These are phyloP conservation scores for Alternaria arborescens DNA, from an alignment of 2,329 filamentous ascomycete species.

Conservation along the genomic window DNA sequence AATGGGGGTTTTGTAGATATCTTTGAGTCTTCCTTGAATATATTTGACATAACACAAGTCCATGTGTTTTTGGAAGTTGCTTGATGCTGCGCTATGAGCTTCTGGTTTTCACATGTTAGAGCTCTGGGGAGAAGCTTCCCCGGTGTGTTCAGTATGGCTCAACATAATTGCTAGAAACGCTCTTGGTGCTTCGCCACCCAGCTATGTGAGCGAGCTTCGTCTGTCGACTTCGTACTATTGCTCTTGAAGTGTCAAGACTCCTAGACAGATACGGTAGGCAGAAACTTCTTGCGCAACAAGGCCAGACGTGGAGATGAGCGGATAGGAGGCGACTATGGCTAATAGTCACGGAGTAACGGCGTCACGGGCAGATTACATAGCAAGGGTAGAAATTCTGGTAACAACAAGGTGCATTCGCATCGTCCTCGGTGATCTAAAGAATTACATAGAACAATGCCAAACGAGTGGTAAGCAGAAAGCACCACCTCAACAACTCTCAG, in stretches of 20 bases:
- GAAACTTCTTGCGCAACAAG: neutral
- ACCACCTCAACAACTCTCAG: neutral
- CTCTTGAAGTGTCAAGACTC: neutral
- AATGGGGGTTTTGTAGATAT: neutral
- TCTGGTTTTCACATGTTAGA: neutral
- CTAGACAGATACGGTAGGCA: neutral
- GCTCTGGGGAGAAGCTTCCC: neutral
- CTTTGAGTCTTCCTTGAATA: neutral
- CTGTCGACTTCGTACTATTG: neutral
- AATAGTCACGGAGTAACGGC: neutral
- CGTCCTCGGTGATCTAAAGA: neutral
- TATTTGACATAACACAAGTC: neutral
- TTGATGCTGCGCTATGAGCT: neutral
- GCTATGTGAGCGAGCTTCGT: neutral
- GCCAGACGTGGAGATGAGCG: neutral
- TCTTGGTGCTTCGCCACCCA: neutral
- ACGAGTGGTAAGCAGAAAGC: slow-evolving; percentile 11
- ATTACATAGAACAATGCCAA: slow-evolving; percentile 8
- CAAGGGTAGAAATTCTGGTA: neutral
- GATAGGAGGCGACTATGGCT: neutral
- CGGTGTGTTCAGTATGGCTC: neutral
- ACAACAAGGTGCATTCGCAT: neutral
- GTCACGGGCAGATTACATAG: neutral
- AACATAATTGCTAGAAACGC: neutral
- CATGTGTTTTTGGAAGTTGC: neutral